Base-by-base conservation (phyloP, 1,284 basidiomycete species). In the Trichosporon sp. region DNA sequence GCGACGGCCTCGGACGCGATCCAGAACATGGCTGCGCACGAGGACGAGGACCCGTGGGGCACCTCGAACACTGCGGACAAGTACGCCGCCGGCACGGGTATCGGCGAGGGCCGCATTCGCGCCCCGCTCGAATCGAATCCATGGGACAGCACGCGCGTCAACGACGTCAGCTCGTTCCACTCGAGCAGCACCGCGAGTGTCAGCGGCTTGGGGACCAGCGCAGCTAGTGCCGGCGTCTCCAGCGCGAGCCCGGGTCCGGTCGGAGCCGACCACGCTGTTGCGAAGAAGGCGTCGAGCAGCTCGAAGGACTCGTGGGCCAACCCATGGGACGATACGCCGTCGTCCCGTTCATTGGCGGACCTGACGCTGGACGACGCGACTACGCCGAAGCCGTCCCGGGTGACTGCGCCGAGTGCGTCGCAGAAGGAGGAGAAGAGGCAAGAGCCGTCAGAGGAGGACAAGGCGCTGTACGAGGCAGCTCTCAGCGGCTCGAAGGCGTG, bases 401-500 rank as follows among this genome's bases (percentile, higher is more conserved):
- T 38, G 12, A 11, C 37, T 10, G 10, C 43, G 37, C 46, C 11
- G 26, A 26, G 26, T 26, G 26, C 26, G 26, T 26, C 26, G 14
- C 31, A 16, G 38, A 43, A 54, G 31, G 38, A 16, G 37, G 37
- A 10, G 1, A 31, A 21, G 61, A n/a, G 35, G 65, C 12, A 65
- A 31, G 26, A 63, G 12, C 26, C 59, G 8, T 19, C 14, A 32
- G 43, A 43, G 26, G 56, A 48, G 67, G 68, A 68, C 51, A 38
- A 69, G 10, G 38, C n/a, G 38, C 61, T 78, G 31, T 54, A 73
- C 11, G 78, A 77, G 37, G 77, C 79, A 2, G 81, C 81, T 35
- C 54, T 81, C 64, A 79, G 78, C 21, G 81, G 79, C 8, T 73
- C 72, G 64, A 79, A 79, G 69, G 81, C 79, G 37, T 83, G 82